These are phyloP conservation scores for Argentina anserina DNA, from an alignment of 306 rosid genomes.

Conservation along the genomic window DNA sequence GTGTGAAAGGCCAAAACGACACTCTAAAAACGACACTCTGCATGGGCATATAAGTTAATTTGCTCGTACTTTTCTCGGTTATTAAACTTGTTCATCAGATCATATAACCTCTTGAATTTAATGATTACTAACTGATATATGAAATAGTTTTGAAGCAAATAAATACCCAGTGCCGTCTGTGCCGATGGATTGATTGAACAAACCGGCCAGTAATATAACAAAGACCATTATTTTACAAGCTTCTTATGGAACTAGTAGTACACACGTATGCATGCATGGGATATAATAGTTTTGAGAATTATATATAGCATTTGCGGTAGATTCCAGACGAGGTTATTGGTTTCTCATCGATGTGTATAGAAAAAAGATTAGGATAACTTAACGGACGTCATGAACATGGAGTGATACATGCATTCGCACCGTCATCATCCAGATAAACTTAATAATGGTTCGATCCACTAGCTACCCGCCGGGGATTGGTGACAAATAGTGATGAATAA, in stretches of 20 bases:
- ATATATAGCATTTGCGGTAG: neutral
- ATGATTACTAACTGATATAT: neutral
- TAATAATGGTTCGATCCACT: neutral
- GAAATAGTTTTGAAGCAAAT: too few species aligned
- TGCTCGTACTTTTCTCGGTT: too few species aligned
- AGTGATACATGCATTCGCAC: constrained; percentile 15
- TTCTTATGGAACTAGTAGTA: neutral
- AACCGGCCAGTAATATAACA: too few species aligned
- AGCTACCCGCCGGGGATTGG: neutral
- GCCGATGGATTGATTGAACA: neutral
- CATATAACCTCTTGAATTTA: neutral
- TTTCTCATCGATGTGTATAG: neutral
- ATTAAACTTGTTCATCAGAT: too few species aligned
- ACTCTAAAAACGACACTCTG: neutral
- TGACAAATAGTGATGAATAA: neutral
- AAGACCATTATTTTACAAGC: neutral
- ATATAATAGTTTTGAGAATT: neutral
- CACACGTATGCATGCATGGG: neutral
- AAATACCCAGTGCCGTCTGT: too few species aligned
- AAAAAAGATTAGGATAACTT: neutral
- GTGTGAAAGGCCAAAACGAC: neutral
- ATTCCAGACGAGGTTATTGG: neutral
- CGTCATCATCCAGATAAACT: neutral
- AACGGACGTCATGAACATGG: constrained; percentile 4
- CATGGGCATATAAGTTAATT: too few species aligned